phyloP scores from a whole-genome alignment of 1,284 basidiomycete species.

The Xerocomus minutiporus region DNA sequence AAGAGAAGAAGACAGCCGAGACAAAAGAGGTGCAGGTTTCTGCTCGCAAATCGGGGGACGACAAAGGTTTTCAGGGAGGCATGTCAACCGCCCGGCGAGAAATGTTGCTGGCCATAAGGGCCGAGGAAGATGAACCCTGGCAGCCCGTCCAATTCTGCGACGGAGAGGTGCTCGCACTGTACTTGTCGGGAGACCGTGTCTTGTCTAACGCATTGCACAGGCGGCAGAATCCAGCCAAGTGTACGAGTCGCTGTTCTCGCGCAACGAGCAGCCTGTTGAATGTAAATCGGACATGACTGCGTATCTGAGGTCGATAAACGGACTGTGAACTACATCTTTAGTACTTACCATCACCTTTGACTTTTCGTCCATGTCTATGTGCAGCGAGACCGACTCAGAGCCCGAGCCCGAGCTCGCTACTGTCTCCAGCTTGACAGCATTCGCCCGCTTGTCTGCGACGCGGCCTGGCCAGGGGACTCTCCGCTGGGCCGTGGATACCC shows the following conservation, averaged over 20 bases:
- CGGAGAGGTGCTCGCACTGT: slow-evolving; percentile 43
- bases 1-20: slow-evolving; percentile 52
- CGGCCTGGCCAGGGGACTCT: slow-evolving; percentile 11
- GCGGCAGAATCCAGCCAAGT: slow-evolving; percentile 49
- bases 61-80: slow-evolving; percentile 54
- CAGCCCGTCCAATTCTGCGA: slow-evolving; percentile 59
- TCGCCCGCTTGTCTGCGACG: slow-evolving; percentile 19
- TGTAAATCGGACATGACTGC: slow-evolving; percentile 58
- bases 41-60: slow-evolving; percentile 59
- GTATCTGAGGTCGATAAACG: slow-evolving; percentile 58
- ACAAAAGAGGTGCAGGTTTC: slow-evolving; percentile 73
- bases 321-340: slow-evolving; percentile 38
- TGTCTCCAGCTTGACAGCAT: slow-evolving; percentile 15
- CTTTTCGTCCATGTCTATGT: slow-evolving; percentile 24
- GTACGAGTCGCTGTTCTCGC: slow-evolving; percentile 63
- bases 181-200: slow-evolving; percentile 2
- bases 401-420: slow-evolving; percentile 23
- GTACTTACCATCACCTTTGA: background rate
- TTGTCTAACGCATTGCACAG: slow-evolving; percentile 35
- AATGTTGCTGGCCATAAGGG: slow-evolving; percentile 64
- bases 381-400: slow-evolving; percentile 44
- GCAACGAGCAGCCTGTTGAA: slow-evolving; percentile 46
- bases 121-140: slow-evolving; percentile 74
- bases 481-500: slow-evolving; percentile 23
- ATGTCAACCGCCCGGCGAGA: slow-evolving; percentile 62